Evolutionary conservation across 2,329 filamentous ascomycete species (phyloP).

Genomic region (Cadophora luteo-olivacea): DNA sequence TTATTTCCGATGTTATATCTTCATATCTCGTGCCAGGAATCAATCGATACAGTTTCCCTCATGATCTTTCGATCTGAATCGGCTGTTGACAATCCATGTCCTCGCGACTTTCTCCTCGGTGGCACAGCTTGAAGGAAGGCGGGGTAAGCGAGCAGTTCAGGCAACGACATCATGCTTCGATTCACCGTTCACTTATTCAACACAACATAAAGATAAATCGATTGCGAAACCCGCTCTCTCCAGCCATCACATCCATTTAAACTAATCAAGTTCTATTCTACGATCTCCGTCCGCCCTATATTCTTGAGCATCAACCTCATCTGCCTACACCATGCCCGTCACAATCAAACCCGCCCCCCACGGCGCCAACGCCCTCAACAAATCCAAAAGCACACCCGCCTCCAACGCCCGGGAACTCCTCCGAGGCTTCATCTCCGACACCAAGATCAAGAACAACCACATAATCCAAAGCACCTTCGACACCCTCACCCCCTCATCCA

Average conservation of each 20-base stretch:
- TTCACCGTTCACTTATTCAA: neutral
- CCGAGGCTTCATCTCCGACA: neutral
- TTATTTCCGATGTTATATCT: no score
- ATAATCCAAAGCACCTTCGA: conserved; percentile 39
- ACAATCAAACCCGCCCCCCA: conserved; percentile 24
- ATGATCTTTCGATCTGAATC: no score
- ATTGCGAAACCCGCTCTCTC: no score
- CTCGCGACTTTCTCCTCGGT: neutral
- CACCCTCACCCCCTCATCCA: conserved; percentile 19
- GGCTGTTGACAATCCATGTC: neutral
- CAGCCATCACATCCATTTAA: neutral
- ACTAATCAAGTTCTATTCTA: no score
- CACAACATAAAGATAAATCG: neutral
- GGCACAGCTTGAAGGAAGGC: neutral
- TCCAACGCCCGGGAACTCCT: conserved; percentile 6
- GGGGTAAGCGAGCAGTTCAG: neutral
- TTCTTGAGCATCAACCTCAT: neutral
- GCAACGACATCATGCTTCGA: neutral
- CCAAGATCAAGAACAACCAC: conserved; percentile 4
- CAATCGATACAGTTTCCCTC: no score
- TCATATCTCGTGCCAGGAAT: no score
- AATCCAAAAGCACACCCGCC: no score
- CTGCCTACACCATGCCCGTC: conserved; percentile 17
- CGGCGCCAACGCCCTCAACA: conserved; percentile 7
- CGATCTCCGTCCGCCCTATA: no score